A percentile compares a stretch with the other conserved stretches of the same genome.
phyloP scores from a whole-genome alignment of 208 protist species.

The Crithidia bombi region DNA sequence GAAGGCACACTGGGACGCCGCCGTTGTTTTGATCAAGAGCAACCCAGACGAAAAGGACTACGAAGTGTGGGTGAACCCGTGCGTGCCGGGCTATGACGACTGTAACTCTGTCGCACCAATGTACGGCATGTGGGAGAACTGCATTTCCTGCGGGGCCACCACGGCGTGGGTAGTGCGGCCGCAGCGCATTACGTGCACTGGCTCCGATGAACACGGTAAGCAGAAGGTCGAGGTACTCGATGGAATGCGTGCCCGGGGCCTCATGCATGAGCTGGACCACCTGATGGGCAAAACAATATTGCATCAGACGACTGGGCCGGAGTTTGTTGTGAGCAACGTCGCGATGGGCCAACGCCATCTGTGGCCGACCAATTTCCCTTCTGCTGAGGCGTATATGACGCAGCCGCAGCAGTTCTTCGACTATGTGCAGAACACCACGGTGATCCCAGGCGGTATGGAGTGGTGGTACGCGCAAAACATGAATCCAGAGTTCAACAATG shows the following conservation, averaged over 20 bases:
- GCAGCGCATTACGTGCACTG: constrained; percentile 78
- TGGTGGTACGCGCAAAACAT: constrained; percentile 73
- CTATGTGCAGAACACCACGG: constrained; percentile 74
- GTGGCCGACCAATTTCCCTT: constrained; percentile 88
- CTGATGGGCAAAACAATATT: constrained; percentile 84
- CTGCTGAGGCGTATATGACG: constrained; percentile 84
- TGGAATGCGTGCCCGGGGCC: constrained; percentile 81
- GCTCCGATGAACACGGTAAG: constrained; percentile 76
- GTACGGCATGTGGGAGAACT: constrained; percentile 95
- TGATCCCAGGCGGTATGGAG: constrained; percentile 82
- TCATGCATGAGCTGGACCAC: constrained; percentile 93
- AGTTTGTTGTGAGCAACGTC: constrained; percentile 82
- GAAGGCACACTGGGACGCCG: constrained; percentile 88
- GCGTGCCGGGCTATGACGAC: constrained; percentile 79
- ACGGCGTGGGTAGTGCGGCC: constrained; percentile 84
- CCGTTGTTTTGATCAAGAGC: constrained; percentile 71
- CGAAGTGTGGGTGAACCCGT: constrained; percentile 90
- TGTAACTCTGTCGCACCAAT: constrained; percentile 75
- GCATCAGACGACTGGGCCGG: constrained; percentile 69
- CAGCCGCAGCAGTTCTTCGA: constrained; percentile 83
- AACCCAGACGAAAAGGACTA: constrained; percentile 71
- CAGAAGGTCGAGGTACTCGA: constrained; percentile 76
- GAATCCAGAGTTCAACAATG: constrained; percentile 58
- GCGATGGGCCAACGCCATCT: constrained; percentile 81
- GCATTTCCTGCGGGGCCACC: constrained; percentile 76